Evolutionary conservation across 164 flowering plant genomes (phyloP), one percentile per base, ranked within the genome.

Genomic region (Vitis amurensis): DNA sequence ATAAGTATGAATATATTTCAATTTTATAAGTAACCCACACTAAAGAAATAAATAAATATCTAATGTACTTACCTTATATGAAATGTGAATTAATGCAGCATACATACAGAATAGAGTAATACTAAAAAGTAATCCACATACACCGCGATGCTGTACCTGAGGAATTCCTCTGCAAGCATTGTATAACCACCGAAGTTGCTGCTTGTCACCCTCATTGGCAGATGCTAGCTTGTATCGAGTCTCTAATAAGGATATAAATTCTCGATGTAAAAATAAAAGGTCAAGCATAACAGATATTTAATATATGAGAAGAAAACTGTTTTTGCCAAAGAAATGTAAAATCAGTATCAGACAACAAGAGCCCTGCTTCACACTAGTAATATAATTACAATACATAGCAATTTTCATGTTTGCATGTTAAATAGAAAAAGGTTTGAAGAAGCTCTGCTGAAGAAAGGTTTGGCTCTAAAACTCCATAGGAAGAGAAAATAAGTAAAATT

Each of bases 211-310:
- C 19, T 70, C 72, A 31, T 3, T 52, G 31, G 60, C 66, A 61
- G 72, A 56, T 53, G 66, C 72, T 27, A 70, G 63, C 63, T 52
- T 70, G 15, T 70, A 61, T n/a, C 72, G 72, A 12, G 29, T 51
- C 31, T 63, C 72, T 70, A 9, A 53, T 12, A 2, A 19, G 3
- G 16, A 52, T 12, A 57, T 27, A 59, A 50, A 31, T 48, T 27
- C 9, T 8, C 37, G 11, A 30, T 27, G n/a, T 11, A 29, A 30
- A 5, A 59, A 59, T n/a, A 59, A 2, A 37, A 37, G 2, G 55
- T 15, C 55, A 52, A 52, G 55, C 8, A 52, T 52, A 15, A 27
- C 47, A 27, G 14, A 11, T 11, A 30, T 27, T 27, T 27, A 27
- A 59, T 59, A 29, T 30, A 30, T 27, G 12, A 59, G 15, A n/a